phyloP scores from a whole-genome alignment of 306 rosid genomes.

The Sophora flavescens region DNA sequence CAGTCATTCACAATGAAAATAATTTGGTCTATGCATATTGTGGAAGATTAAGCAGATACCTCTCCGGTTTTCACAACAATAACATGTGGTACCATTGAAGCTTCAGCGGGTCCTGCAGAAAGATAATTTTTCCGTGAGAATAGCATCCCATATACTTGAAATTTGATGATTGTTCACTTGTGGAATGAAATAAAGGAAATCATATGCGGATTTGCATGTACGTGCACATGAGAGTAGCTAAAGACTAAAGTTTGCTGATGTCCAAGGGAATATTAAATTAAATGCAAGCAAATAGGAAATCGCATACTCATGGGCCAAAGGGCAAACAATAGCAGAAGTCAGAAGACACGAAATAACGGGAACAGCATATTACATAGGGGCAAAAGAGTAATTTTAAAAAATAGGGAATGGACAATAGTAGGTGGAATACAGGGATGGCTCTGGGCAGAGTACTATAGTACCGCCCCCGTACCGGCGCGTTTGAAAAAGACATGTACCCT shows the following conservation, averaged over 20 bases:
- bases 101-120: constrained; percentile 60
- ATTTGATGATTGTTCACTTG: not conserved
- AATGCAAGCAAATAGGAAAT: constrained; percentile 11
- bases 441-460: too few relatives aligned
- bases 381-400: constrained; percentile 48
- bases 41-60: constrained; percentile 50
- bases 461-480: too few relatives aligned
- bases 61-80: constrained; percentile 80
- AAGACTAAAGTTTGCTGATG: not conserved
- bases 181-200: constrained; percentile 11
- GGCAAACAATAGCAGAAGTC: constrained; percentile 44
- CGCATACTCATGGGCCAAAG: constrained; percentile 40
- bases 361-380: constrained; percentile 45
- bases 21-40: constrained; percentile 1
- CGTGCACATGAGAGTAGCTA: not conserved
- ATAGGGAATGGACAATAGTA: constrained; percentile 15
- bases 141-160: not conserved
- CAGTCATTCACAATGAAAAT: constrained; percentile 12
- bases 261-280: not conserved
- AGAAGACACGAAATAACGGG: constrained; percentile 12
- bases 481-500: too few relatives aligned
- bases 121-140: not conserved
- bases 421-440: too few relatives aligned
- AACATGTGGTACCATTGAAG: constrained; percentile 65
- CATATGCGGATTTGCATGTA: not conserved